These are phyloP conservation scores for Kwoniella newhampshirensis DNA, from an alignment of 768 basidiomycete species.

Conservation along the genomic window DNA sequence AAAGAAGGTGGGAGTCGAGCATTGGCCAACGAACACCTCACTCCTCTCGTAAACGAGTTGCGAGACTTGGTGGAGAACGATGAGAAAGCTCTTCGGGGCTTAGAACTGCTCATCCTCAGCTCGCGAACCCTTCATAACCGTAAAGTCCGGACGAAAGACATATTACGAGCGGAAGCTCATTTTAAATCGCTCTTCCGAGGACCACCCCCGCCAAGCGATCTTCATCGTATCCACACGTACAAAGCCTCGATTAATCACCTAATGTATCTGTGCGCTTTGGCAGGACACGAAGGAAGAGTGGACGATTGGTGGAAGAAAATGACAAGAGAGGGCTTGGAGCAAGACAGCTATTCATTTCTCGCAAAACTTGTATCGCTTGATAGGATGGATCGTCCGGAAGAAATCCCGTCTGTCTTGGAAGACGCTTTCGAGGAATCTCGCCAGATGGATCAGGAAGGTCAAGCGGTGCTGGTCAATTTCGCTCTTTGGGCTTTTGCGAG, in stretches of 20 bases:
- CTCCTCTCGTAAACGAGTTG: conserved; percentile 18
- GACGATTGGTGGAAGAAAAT: conserved; percentile 21
- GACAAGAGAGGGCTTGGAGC: not conserved
- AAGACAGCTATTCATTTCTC: conserved; percentile 29
- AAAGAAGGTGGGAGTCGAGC: conserved; percentile 13
- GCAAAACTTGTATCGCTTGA: conserved; percentile 27
- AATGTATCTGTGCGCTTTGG: conserved; percentile 37
- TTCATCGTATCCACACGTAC: not conserved
- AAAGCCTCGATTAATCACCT: conserved; percentile 27
- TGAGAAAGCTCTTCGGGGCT: conserved; percentile 4
- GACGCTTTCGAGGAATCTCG: not conserved
- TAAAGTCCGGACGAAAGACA: conserved; percentile 13
- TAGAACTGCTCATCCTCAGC: conserved; percentile 7
- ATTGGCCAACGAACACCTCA: conserved; percentile 2
- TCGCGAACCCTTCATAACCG: not conserved
- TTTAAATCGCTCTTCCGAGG: conserved; percentile 11
- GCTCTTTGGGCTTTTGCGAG: conserved; percentile 31
- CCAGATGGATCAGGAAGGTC: conserved; percentile 1
- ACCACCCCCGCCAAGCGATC: not conserved
- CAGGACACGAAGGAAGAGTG: conserved; percentile 14
- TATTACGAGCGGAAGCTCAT: conserved; percentile 9
- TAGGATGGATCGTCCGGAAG: conserved; percentile 8
- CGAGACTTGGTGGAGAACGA: conserved; percentile 14
- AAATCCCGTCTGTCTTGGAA: conserved; percentile 16
- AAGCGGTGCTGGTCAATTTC: conserved; percentile 34